These are phyloP conservation scores for Ormosia emarginata DNA, from an alignment of 306 rosid genomes.

Conservation along the genomic window DNA sequence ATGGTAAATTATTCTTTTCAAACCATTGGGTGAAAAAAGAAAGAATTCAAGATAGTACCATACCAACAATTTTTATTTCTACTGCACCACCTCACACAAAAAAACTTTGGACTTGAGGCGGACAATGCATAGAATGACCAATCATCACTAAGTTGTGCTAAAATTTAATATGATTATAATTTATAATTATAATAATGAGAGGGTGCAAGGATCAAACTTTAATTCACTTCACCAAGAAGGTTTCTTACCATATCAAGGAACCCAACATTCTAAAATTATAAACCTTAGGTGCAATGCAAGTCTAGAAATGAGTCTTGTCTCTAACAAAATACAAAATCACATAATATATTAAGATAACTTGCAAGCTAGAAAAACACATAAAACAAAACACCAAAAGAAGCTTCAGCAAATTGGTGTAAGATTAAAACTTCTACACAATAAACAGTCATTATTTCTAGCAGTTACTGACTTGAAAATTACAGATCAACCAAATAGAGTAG, in stretches of 20 bases:
- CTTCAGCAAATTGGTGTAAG: background rate
- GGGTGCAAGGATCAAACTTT: constrained; percentile 14
- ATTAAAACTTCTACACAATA: background rate
- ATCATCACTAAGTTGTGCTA: background rate
- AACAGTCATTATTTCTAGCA: constrained; percentile 5
- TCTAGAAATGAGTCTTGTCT: background rate
- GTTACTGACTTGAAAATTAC: background rate
- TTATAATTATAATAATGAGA: background rate
- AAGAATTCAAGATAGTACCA: background rate
- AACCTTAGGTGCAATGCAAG: constrained; percentile 1
- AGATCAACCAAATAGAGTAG: constrained; percentile 20
- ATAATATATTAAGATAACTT: background rate
- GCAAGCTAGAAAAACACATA: constrained; percentile 1
- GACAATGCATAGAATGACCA: constrained; percentile 6
- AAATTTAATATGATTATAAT: background rate
- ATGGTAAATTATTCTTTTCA: background rate
- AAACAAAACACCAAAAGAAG: constrained; percentile 1
- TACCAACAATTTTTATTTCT: background rate
- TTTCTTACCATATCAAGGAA: background rate
- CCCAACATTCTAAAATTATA: background rate
- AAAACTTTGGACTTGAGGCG: background rate
- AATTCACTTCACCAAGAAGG: background rate
- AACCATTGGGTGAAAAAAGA: background rate
- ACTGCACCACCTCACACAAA: background rate
- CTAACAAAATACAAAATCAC: background rate